Conservation (phyloP, 2,329 filamentous ascomycete species). For the Fusarium sp. region DNA sequence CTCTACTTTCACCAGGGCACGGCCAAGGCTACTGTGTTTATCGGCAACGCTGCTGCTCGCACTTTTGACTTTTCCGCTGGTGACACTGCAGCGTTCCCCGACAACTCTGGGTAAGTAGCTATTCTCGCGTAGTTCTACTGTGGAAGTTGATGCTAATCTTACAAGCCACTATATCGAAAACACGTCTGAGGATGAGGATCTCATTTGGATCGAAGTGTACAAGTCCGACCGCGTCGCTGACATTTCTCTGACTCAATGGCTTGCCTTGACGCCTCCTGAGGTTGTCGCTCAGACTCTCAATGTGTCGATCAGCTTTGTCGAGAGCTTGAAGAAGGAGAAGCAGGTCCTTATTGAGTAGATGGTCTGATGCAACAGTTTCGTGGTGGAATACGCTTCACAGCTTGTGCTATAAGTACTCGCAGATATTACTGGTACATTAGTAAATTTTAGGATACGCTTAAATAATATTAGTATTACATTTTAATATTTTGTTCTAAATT, state of each 20-base stretch:
- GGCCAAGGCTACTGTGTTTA: slow-evolving; percentile 75
- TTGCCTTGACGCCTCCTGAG: slow-evolving; percentile 75
- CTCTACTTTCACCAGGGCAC: slow-evolving; percentile 77
- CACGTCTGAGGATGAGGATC: slow-evolving; percentile 72
- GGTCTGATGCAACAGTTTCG: too few relatives aligned
- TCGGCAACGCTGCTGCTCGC: slow-evolving; percentile 71
- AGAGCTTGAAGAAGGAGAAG: slow-evolving; percentile 74
- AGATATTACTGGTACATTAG: too few relatives aligned
- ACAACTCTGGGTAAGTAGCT: slow-evolving; percentile 67
- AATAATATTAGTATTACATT: too few relatives aligned
- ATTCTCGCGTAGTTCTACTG: not conserved
- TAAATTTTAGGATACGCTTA: too few relatives aligned
- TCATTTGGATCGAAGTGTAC: slow-evolving; percentile 79
- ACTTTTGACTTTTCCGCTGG: slow-evolving; percentile 78
- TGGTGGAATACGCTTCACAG: too few relatives aligned
- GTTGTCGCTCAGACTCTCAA: slow-evolving; percentile 74
- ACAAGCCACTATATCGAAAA: slow-evolving; percentile 78
- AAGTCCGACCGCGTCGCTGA: slow-evolving; percentile 77
- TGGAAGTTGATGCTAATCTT: not conserved
- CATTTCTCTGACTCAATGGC: slow-evolving; percentile 77
- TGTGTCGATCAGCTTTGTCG: slow-evolving; percentile 69
- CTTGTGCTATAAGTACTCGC: too few relatives aligned
- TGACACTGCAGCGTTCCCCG: slow-evolving; percentile 78
- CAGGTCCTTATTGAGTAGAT: slow-evolving; percentile 62
- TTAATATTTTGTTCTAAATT: too few relatives aligned